Evolutionary conservation across 2,329 filamentous ascomycete species (phyloP).

Genomic region (Penicillium aurantiogriseum): DNA sequence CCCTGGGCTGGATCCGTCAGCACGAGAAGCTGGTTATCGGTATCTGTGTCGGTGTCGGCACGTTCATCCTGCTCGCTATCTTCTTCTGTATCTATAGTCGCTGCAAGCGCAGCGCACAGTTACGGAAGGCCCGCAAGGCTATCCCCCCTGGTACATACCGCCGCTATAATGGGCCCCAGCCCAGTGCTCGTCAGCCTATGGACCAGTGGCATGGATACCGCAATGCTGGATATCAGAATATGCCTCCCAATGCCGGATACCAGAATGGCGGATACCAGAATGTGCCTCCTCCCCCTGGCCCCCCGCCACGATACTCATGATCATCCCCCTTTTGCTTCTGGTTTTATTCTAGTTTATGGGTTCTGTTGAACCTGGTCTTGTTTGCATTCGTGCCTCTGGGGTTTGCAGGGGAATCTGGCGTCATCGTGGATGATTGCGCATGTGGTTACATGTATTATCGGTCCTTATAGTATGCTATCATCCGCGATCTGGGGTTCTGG

Average conservation of each 20-base stretch:
- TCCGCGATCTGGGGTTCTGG: neutral
- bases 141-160: slow-evolving; percentile 9
- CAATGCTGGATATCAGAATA: slow-evolving; percentile 26
- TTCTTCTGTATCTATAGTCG: slow-evolving; percentile 64
- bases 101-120: slow-evolving; percentile 43
- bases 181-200: slow-evolving; percentile 14
- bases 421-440: neutral
- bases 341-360: slow-evolving; percentile 4
- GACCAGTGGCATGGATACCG: slow-evolving; percentile 26
- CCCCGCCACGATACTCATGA: slow-evolving; percentile 28
- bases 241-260: slow-evolving; percentile 26
- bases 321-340: slow-evolving; percentile 2
- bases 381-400: neutral
- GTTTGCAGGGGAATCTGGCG: neutral
- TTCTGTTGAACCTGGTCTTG: neutral
- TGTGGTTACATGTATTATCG: neutral
- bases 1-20: slow-evolving; percentile 71
- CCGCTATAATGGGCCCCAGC: slow-evolving; percentile 8
- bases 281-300: slow-evolving; percentile 21
- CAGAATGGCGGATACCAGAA: slow-evolving; percentile 27
- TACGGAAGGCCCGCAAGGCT: slow-evolving; percentile 17
- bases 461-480: neutral
- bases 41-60: slow-evolving; percentile 68
- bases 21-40: slow-evolving; percentile 83
- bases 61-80: slow-evolving; percentile 67